Evolutionary conservation across 768 basidiomycete species (phyloP), one percentile per base, ranked within the genome.

Genomic region (Mycena rebaudengoi): DNA sequence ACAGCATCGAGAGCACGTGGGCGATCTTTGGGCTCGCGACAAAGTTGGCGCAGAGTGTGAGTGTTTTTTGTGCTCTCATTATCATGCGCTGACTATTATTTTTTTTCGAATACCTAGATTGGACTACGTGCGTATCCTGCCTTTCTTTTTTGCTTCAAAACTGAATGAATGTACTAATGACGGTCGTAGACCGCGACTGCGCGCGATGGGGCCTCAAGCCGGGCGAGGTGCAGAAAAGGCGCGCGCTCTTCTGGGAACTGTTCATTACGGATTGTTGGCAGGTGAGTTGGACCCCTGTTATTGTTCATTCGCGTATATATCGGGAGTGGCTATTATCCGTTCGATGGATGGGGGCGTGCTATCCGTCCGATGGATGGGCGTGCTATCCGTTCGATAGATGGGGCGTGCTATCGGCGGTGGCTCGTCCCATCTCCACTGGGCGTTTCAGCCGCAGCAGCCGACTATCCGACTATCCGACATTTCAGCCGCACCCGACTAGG

Each of bases 231-330:
- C 89, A 91, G 76, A 90, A 90, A 72, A 84, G 90, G 5, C 83
- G 90, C 29, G 84, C 87, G 1, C 72, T 91, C 23, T 91, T 91
- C 68, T 91, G 90, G 90, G 90, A 91, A 63, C 62, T 91, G 28
- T 90, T 89, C 67, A 88, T 90, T 65, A 88, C 89, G 0, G 90
- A 91, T 71, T 86, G 87, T 63, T 91, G 89, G 88, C 88, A 89
- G 83, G 90, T 89, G 62, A 16, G 20, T 32, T n/a, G n/a, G n/a
- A n/a, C n/a, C n/a, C n/a, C n/a, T n/a, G n/a, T n/a, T n/a, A n/a
- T n/a, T n/a, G n/a, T n/a, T n/a, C n/a, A n/a, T n/a, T n/a, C n/a
- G n/a, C n/a, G n/a, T n/a, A n/a, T n/a, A n/a, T n/a, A n/a, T n/a
- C n/a, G n/a, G n/a, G n/a, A n/a, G n/a, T n/a, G n/a, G n/a, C n/a